Evolutionary conservation across 2,329 filamentous ascomycete species (phyloP), one percentile per base, ranked within the genome.

Genomic region (Apiospora hydei): DNA sequence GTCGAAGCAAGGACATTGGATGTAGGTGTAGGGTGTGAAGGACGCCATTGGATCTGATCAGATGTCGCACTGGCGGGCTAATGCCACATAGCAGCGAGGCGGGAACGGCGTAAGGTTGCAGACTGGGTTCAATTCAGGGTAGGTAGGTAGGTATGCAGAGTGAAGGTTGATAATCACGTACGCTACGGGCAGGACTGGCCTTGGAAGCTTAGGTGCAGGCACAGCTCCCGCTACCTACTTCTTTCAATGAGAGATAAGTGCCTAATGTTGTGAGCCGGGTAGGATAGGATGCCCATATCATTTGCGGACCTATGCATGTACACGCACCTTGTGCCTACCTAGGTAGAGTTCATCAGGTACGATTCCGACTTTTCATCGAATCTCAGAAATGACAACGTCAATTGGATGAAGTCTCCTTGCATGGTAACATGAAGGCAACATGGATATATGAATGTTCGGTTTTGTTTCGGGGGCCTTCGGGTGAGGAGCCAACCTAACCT

Each of bases 1-100:
- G 51, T 41, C 57, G 43, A 38, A 64, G 79, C 90, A 92, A 64
- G 90, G 90, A 77, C 90, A 92, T 80, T 91, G 90, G 41, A 92
- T 90, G 80, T 89, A 92, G 70, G 88, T 90, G 83, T 92, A 92
- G 1, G 90, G 90, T 68, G 84, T 86, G 75, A 88, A 84, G 70
- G 83, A 82, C 71, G 86, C 80, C 88, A 90, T 90, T 21, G 34
- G 34, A 64, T n/a, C 57, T 64, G 57, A 64, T 64, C 14, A 41
- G 30, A 24, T 41, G 18, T 64, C 30, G 34, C 18, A 57, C 11
- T 41, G 10, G 21, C 57, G 34, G 41, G 10, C 57, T n/a, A 61
- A 38, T 64, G 34, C 57, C 41, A n/a, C 57, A 64, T 64, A 30
- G 57, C 57, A 64, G 57, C 57, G 57, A 64, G 34, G 34, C 57